Base-by-base conservation (phyloP, 169 alveolate species). In the Plasmodium coatneyi region DNA sequence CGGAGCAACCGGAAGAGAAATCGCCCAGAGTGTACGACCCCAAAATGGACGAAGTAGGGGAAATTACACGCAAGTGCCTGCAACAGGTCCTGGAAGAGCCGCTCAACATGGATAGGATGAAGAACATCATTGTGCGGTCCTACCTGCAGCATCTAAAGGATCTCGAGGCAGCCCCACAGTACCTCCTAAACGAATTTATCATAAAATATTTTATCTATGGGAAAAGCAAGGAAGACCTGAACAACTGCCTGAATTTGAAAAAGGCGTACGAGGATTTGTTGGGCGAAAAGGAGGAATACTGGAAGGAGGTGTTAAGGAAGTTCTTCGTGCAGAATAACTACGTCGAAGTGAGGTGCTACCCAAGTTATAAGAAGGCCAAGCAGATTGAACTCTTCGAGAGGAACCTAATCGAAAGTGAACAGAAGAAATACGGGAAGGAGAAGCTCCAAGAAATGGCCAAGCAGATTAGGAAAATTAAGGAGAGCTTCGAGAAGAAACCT, bases 151-250 rank as follows among this genome's bases (percentile, higher is more conserved):
- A 94, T 56, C 71, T 95, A 12, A 90, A 92, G 43, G 92, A 94
- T 39, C 60, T 96, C 41, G 97, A 96, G 80, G 95, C 95, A 10
- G 43, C 93, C n/a, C 96, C 97, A 19, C 92, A 90, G 32, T 92
- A 96, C 28, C 71, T 93, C 1, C n/a, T 93, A 60, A 92, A 93
- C 22, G 96, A 96, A 28, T 80, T 87, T 12, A 36, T 96, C 6
- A 94, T 96, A 7, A 83, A 83, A 22, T 96, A 96, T 66, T 71
- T 94, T 70, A 76, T 95, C 28, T 95, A 96, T 83, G 93, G 95
- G 0, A 78, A 19, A 10, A 41, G 52, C 9, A 39, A 83, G 36
- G 52, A 66, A 2, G 96, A 96, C 52, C 84, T 96, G 32, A 92
- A 93, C 14, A 80, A 89, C 7, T 83, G 92, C 32, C 71, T 84